phyloP scores from a whole-genome alignment of 164 flowering plant species.

The Nymphaea thermarum region DNA sequence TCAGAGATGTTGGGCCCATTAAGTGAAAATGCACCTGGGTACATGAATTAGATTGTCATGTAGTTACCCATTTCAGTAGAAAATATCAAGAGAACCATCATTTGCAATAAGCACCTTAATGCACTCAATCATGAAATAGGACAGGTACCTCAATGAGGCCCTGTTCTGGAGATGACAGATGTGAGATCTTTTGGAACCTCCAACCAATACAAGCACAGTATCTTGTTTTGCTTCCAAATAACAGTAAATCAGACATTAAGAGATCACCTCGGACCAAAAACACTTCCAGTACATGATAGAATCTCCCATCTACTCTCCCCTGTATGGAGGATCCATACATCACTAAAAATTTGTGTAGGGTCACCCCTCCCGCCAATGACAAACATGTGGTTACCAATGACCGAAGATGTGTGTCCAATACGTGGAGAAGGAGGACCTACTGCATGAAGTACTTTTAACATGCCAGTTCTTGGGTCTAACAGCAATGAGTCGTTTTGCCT shows the following conservation, averaged over 20 bases:
- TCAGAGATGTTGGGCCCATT: too few species aligned
- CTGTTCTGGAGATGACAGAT: background rate
- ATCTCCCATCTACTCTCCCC: conserved; percentile 37
- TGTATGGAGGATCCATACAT: conserved; percentile 62
- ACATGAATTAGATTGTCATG: too few species aligned
- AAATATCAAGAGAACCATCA: background rate
- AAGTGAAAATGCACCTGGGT: too few species aligned
- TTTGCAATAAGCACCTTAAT: background rate
- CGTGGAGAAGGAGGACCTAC: conserved; percentile 56
- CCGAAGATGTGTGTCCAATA: conserved; percentile 65
- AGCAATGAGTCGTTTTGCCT: conserved; percentile 58
- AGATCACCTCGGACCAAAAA: conserved; percentile 61
- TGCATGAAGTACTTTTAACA: conserved; percentile 22
- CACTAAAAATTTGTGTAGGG: conserved; percentile 60
- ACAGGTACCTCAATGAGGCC: background rate
- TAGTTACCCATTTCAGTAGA: too few species aligned
- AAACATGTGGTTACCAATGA: conserved; percentile 51
- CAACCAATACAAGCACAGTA: background rate
- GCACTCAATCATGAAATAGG: background rate
- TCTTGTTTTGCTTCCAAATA: background rate
- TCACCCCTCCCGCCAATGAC: conserved; percentile 89
- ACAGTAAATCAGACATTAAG: background rate
- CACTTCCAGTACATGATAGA: conserved; percentile 36
- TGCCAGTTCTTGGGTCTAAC: conserved; percentile 40
- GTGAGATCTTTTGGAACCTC: background rate